Evolutionary conservation across 2,329 filamentous ascomycete genomes (phyloP).

Genomic region (Gremmenia infestans): DNA sequence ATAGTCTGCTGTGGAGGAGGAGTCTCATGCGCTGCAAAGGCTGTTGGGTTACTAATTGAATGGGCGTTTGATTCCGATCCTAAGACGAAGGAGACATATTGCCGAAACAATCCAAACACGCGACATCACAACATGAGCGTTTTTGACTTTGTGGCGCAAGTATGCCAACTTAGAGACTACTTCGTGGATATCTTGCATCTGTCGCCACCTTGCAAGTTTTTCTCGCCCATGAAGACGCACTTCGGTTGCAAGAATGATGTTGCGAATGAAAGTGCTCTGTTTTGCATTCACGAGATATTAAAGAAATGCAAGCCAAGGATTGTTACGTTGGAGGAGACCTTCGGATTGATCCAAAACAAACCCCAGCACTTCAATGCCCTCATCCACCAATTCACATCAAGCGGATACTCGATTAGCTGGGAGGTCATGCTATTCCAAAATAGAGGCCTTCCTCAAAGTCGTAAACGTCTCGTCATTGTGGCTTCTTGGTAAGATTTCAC

Average conservation of each 20-base stretch:
- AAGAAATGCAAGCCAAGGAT: conserved; percentile 57
- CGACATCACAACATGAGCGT: neutral
- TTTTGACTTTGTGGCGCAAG: neutral
- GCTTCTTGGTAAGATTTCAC: neutral
- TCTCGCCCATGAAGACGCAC: conserved; percentile 65
- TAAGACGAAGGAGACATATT: neutral
- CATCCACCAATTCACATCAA: conserved; percentile 57
- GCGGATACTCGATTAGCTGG: conserved; percentile 69
- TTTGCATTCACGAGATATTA: conserved; percentile 51
- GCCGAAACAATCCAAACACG: neutral
- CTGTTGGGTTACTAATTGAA: neutral
- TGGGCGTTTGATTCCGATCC: neutral
- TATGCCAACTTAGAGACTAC: neutral
- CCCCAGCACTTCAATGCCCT: conserved; percentile 52
- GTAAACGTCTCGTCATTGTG: neutral
- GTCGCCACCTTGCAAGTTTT: conserved; percentile 73
- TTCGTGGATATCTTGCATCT: conserved; percentile 62
- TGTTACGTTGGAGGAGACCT: conserved; percentile 75
- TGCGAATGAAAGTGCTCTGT: conserved; percentile 57
- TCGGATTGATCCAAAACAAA: conserved; percentile 56
- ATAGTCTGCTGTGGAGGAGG: neutral
- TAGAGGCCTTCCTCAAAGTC: neutral
- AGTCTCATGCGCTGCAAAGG: neutral
- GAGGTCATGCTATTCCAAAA: conserved; percentile 45
- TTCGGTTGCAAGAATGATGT: conserved; percentile 53